These are phyloP conservation scores for Perkinsus olseni DNA, from an alignment of 169 alveolate species.

Conservation along the genomic window DNA sequence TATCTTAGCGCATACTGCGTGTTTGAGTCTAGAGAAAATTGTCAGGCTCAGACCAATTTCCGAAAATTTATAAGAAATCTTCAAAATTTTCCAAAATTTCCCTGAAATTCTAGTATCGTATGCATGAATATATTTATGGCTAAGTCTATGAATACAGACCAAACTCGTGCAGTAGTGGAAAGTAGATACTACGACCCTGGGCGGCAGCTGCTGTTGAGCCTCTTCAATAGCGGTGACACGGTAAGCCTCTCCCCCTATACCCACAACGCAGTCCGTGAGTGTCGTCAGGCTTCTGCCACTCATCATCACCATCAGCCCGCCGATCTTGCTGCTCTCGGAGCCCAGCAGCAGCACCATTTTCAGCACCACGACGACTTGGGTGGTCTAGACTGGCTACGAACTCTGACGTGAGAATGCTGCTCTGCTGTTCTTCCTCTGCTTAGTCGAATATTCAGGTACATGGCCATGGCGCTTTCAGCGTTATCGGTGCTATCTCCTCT, in stretches of 20 bases:
- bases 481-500: neutral
- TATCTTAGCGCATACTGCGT: too few relatives aligned
- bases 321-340: neutral
- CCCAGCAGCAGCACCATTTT: neutral
- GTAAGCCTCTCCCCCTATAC: neutral
- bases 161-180: too few relatives aligned
- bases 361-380: neutral
- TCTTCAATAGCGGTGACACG: neutral
- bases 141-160: too few relatives aligned
- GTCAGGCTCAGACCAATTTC: too few relatives aligned
- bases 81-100: too few relatives aligned
- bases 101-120: too few relatives aligned
- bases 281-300: neutral
- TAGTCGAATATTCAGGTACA: neutral
- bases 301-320: neutral
- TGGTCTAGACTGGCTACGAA: neutral
- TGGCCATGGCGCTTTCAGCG: neutral
- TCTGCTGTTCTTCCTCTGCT: neutral
- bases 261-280: neutral
- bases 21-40: too few relatives aligned
- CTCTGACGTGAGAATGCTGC: neutral
- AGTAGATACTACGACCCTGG: neutral
- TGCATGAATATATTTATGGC: too few relatives aligned
- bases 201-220: neutral
- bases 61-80: too few relatives aligned